Evolutionary conservation across 176 grass and related monocot species (phyloP).

Genomic region (Triticum turgidum): DNA sequence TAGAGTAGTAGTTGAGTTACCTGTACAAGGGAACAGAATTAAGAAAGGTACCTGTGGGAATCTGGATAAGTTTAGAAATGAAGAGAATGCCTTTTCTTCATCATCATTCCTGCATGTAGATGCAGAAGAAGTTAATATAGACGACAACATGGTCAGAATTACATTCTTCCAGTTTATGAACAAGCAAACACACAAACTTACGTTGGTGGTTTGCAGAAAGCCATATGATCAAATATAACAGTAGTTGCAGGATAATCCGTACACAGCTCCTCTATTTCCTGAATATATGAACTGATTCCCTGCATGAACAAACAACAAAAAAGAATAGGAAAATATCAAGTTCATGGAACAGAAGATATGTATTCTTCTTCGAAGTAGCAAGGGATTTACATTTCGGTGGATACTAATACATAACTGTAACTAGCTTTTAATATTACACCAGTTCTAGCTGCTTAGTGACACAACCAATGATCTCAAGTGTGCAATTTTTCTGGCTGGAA

Average conservation of each 20-base stretch:
- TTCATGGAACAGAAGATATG: not conserved
- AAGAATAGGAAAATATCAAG: not conserved
- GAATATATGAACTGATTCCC: constrained; percentile 61
- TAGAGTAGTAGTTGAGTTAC: not conserved
- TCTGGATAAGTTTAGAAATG: constrained; percentile 68
- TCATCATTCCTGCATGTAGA: constrained; percentile 53
- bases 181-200: constrained; percentile 25
- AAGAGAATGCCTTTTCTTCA: constrained; percentile 56
- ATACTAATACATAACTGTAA: not conserved
- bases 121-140: constrained; percentile 18
- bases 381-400: not conserved
- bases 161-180: not conserved
- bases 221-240: constrained; percentile 85
- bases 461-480: not conserved
- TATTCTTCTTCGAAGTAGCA: not conserved
- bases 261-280: constrained; percentile 85
- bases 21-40: not conserved
- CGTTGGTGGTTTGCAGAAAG: constrained; percentile 88
- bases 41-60: constrained; percentile 71
- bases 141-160: not conserved
- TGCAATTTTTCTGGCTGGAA: constrained; percentile 4
- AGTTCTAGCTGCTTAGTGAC: not conserved
- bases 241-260: constrained; percentile 58
- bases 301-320: constrained; percentile 22
- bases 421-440: not conserved